These are phyloP conservation scores for Cylindricascospora bacillispora DNA, from an alignment of 1,139 yeast genomes.

Conservation along the genomic window DNA sequence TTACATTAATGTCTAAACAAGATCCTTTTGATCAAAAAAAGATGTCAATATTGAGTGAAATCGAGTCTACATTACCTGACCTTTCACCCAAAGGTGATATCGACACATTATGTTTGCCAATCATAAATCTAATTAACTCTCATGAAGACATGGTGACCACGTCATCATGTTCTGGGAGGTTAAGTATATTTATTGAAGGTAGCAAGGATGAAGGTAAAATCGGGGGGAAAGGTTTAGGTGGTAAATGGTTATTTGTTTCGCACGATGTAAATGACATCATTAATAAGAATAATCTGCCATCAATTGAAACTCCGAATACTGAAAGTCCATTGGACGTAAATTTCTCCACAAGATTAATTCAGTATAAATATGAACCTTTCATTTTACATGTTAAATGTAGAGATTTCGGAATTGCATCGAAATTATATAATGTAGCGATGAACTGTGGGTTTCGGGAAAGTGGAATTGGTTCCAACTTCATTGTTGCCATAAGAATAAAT, in stretches of 20 bases:
- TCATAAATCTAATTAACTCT: conserved; percentile 52
- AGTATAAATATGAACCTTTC: conserved; percentile 74
- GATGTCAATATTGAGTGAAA: conserved; percentile 40
- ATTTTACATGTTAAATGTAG: conserved; percentile 76
- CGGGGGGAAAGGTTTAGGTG: conserved; percentile 82
- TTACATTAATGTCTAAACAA: conserved; percentile 22
- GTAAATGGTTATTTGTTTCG: conserved; percentile 73
- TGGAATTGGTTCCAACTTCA: conserved; percentile 67
- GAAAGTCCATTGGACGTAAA: not conserved
- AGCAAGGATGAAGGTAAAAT: conserved; percentile 30
- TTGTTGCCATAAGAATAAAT: conserved; percentile 61
- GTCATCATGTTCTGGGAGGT: conserved; percentile 79
- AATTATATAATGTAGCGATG: conserved; percentile 60
- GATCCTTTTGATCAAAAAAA: conserved; percentile 65
- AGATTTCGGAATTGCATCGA: conserved; percentile 42
- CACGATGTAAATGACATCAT: conserved; percentile 44
- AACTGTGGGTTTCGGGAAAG: conserved; percentile 77
- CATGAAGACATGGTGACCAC: conserved; percentile 67
- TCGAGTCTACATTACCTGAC: conserved; percentile 42
- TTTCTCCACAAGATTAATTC: conserved; percentile 33
- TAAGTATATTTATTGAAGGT: conserved; percentile 72
- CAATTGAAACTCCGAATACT: conserved; percentile 5
- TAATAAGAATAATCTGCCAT: conserved; percentile 35
- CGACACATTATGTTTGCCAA: conserved; percentile 58
- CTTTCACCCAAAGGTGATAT: conserved; percentile 78